Conservation (phyloP, 108 stramenopile species). For the Mediolabrus comicus region DNA sequence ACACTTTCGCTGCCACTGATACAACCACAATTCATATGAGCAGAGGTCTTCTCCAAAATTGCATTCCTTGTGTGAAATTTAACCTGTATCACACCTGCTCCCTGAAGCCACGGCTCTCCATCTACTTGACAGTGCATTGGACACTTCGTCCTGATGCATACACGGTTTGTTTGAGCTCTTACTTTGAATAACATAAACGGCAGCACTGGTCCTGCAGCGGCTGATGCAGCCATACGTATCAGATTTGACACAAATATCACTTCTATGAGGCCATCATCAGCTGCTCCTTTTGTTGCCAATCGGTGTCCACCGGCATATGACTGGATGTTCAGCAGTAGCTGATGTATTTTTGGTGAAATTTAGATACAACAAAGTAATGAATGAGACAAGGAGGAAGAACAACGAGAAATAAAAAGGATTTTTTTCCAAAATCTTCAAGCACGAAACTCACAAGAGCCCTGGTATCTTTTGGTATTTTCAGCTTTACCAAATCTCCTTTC, state of each 20-base stretch:
- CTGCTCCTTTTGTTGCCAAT: conserved; percentile 36
- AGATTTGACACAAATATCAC: conserved; percentile 54
- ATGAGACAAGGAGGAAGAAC: too few species aligned
- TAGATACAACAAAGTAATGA: too few species aligned
- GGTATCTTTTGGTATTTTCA: conserved; percentile 44
- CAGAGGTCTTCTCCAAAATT: conserved; percentile 27
- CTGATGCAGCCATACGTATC: conserved; percentile 25
- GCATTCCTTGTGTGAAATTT: conserved; percentile 43
- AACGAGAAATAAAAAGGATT: too few species aligned
- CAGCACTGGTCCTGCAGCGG: conserved; percentile 23
- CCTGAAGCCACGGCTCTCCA: conserved; percentile 76
- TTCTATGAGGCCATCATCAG: conserved; percentile 50
- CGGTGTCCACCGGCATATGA: conserved; percentile 52
- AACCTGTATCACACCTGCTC: conserved; percentile 41
- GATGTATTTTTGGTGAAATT: too few species aligned
- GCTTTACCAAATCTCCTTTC: conserved; percentile 22
- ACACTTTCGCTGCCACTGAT: conserved; percentile 2
- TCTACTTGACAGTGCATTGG: conserved; percentile 71
- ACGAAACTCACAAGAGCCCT: conserved; percentile 34
- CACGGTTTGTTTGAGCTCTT: conserved; percentile 41
- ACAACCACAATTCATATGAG: conserved; percentile 21
- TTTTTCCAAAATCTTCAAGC: too few species aligned
- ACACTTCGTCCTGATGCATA: conserved; percentile 37
- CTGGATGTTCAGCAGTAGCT: conserved; percentile 54
- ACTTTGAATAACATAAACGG: conserved; percentile 43